phyloP scores from a whole-genome alignment of 2,329 filamentous ascomycete species.

The Aotearoamyces nothofagi region DNA sequence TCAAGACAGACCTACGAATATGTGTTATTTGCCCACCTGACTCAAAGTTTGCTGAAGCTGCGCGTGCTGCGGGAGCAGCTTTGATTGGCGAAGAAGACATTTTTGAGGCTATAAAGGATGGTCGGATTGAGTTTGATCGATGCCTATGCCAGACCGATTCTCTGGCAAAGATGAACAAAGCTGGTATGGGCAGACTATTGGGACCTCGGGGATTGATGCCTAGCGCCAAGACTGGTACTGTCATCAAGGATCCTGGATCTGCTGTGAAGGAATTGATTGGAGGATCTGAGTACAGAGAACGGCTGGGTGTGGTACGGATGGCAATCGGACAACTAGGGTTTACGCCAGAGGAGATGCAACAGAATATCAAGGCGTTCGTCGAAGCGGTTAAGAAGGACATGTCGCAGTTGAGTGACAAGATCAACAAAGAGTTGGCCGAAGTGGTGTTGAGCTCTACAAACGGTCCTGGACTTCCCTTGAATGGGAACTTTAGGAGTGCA shows the following conservation, averaged over 20 bases:
- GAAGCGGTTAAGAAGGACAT: constrained; percentile 67
- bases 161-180: constrained; percentile 65
- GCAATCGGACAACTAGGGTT: constrained; percentile 85
- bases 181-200: constrained; percentile 63
- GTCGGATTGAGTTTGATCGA: constrained; percentile 74
- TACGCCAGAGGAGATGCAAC: constrained; percentile 70
- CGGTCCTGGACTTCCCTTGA: constrained; percentile 75
- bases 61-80: constrained; percentile 62
- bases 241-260: constrained; percentile 65
- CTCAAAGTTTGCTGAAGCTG: constrained; percentile 58
- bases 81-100: constrained; percentile 76
- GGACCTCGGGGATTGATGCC: constrained; percentile 92
- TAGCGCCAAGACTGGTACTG: constrained; percentile 71
- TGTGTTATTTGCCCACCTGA: constrained; percentile 83
- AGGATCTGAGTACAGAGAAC: constrained; percentile 75
- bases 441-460: constrained; percentile 77
- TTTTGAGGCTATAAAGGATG: constrained; percentile 59
- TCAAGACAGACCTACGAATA: constrained; percentile 77
- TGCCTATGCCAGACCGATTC: constrained; percentile 75
- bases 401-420: constrained; percentile 42
- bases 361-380: constrained; percentile 70
- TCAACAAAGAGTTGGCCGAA: constrained; percentile 58
- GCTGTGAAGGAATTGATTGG: constrained; percentile 72
- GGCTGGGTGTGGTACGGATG: constrained; percentile 69
- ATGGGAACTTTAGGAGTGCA: constrained; percentile 55